Percentiles rank a stretch among this genome's conserved stretches.
Evolutionary conservation across 306 rosid species (phyloP).

Genomic region (Carpinus fangiana): DNA sequence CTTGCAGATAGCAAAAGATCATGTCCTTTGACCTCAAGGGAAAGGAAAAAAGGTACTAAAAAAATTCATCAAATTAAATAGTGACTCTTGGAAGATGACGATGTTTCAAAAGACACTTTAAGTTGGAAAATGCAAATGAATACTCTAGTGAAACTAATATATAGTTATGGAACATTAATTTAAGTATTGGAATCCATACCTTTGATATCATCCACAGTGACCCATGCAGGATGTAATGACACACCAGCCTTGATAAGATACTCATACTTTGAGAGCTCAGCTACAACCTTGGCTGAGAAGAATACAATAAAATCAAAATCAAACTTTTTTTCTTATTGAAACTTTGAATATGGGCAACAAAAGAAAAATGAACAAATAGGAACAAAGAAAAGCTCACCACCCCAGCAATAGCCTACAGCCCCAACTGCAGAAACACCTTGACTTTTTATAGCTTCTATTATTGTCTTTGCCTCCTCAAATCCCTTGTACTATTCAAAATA

Average conservation of each 20-base stretch:
- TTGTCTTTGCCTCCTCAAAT: slow-evolving; percentile 49
- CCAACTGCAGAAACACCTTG: slow-evolving; percentile 64
- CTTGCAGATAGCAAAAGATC: too few species aligned
- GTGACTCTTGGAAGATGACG: too few species aligned
- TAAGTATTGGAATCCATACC: slow-evolving; percentile 40
- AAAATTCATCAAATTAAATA: too few species aligned
- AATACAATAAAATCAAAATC: neutral
- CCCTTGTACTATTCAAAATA: slow-evolving; percentile 53
- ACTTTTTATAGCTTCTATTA: slow-evolving; percentile 54
- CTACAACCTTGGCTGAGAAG: slow-evolving; percentile 67
- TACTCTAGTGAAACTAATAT: neutral
- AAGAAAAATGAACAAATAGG: neutral
- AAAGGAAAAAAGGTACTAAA: too few species aligned
- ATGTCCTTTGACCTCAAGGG: too few species aligned
- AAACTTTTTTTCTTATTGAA: neutral
- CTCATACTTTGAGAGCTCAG: slow-evolving; percentile 52
- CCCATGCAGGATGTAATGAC: slow-evolving; percentile 64
- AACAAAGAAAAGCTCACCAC: slow-evolving; percentile 45
- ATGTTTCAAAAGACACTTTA: too few species aligned
- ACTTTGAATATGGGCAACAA: neutral
- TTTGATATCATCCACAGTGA: slow-evolving; percentile 62
- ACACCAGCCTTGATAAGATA: slow-evolving; percentile 55
- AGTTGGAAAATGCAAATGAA: too few species aligned
- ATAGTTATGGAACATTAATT: neutral
- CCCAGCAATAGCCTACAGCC: slow-evolving; percentile 82